A percentile compares a stretch with the other conserved stretches of the same genome.
These are phyloP conservation scores for Irpex sp. DNA, from an alignment of 1,284 basidiomycete genomes.

Conservation along the genomic window DNA sequence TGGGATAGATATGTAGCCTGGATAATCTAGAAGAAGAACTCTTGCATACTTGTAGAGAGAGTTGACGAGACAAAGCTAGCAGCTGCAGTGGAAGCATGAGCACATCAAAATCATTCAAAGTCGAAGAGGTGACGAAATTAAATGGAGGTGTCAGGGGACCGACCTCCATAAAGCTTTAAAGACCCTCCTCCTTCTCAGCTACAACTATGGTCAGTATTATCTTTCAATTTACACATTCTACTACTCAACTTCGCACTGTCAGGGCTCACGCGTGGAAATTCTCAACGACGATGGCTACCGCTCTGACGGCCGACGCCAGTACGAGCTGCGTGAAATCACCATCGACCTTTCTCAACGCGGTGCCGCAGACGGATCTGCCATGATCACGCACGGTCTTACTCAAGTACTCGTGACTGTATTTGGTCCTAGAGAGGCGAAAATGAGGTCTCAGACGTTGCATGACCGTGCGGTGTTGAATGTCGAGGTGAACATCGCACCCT, in stretches of 20 bases:
- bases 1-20: not conserved
- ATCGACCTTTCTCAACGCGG: constrained; percentile 80
- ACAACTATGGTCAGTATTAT: not conserved
- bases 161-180: too few relatives aligned
- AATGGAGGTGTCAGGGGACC: too few relatives aligned
- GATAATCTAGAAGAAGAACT: not conserved
- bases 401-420: constrained; percentile 85
- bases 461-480: constrained; percentile 85
- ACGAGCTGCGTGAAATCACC: constrained; percentile 82
- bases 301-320: constrained; percentile 87
- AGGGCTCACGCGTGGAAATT: constrained; percentile 83
- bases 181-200: not conserved
- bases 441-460: constrained; percentile 71
- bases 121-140: too few relatives aligned
- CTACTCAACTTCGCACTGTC: not conserved
- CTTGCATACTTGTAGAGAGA: too few relatives aligned
- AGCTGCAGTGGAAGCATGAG: too few relatives aligned
- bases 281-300: constrained; percentile 88
- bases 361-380: constrained; percentile 82
- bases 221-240: not conserved
- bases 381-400: constrained; percentile 87
- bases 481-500: constrained; percentile 81
- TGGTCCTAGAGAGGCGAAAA: constrained; percentile 87
- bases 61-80: too few relatives aligned
- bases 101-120: too few relatives aligned